Conservation (phyloP, 495 filamentous ascomycete species). For the Penicillium coprophilum region DNA sequence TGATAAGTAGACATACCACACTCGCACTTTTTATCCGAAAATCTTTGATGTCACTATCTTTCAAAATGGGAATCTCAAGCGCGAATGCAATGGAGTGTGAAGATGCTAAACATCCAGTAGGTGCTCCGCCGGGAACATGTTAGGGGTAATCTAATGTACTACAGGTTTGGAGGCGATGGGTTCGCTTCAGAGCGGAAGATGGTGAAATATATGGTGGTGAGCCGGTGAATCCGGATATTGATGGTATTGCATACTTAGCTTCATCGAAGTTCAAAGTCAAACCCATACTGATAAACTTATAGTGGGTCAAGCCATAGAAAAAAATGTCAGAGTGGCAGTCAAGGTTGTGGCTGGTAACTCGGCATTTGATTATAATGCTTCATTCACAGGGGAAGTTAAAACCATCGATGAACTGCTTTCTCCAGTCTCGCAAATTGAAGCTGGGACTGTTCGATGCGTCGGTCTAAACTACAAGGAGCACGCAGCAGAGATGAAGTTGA, state of each 20-base stretch:
- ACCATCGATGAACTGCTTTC: constrained; percentile 9
- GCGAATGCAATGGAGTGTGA: background rate
- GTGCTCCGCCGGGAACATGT: background rate
- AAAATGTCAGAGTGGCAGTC: constrained; percentile 3
- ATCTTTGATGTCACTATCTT: background rate
- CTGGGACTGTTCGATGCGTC: constrained; percentile 33
- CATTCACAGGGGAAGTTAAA: constrained; percentile 10
- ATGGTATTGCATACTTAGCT: constrained; percentile 7
- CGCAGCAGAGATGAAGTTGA: constrained; percentile 38
- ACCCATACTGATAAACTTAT: background rate
- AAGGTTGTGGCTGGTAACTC: constrained; percentile 6
- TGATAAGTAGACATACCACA: constrained; percentile 7
- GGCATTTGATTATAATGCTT: constrained; percentile 12
- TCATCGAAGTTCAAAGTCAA: background rate
- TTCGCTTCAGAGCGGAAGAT: constrained; percentile 11
- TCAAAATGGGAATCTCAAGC: constrained; percentile 7
- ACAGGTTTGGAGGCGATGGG: constrained; percentile 14
- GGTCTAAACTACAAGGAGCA: constrained; percentile 46
- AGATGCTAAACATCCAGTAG: constrained; percentile 2
- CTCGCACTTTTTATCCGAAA: background rate
- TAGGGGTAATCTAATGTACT: background rate
- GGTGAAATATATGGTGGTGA: constrained; percentile 16
- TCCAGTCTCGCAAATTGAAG: constrained; percentile 15
- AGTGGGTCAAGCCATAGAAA: constrained; percentile 13
- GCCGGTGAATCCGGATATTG: constrained; percentile 10